Base-by-base conservation (phyloP, 352 stramenopile species). In the Aphanomyces cochlioides region DNA sequence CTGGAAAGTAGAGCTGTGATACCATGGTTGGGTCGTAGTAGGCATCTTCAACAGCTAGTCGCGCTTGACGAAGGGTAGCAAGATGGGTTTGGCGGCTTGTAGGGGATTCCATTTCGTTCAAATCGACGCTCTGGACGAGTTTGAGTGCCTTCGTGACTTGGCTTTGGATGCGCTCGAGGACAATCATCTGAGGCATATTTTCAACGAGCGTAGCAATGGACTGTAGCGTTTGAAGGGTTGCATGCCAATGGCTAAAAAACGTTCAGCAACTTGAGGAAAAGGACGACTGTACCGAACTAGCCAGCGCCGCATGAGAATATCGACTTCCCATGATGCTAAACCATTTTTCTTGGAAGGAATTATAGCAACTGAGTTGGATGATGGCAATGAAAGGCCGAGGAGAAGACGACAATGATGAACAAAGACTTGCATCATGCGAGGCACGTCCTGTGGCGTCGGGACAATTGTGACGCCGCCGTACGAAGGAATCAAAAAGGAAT, bases 281-380 rank as follows among this genome's bases (percentile, higher is more conserved):
- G 5, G 43, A 28, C 37, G 0, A 28, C 71, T 78, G 59, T 66
- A 85, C 79, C 74, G 72, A 53, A 77, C 67, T 21, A 90, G 85
- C 3, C 83, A 82, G 39, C 69, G 45, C 10, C 70, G 75, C 38
- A 84, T 78, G 17, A 91, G 59, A 0, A 81, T 57, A 54, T 92
- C 86, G 53, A 94, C 56, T 41, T 94, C 86, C 86, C 86, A 94
- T 48, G 90, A 78, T 0, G 84, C 75, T 53, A 94, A 76, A 0
- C 84, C 86, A 39, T 87, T 74, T 0, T 58, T 48, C 6, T 74
- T 53, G 5, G 86, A 87, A 3, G 86, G 70, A 7, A 92, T 67
- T 47, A 91, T 91, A 34, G 67, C 37, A 36, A 86, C 39, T 80
- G 75, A n/a, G 72, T 45, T 37, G 38, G 69, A 53, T 84, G 79